These are phyloP conservation scores for Meira nashicola DNA, from an alignment of 1,284 basidiomycete genomes.

Conservation along the genomic window DNA sequence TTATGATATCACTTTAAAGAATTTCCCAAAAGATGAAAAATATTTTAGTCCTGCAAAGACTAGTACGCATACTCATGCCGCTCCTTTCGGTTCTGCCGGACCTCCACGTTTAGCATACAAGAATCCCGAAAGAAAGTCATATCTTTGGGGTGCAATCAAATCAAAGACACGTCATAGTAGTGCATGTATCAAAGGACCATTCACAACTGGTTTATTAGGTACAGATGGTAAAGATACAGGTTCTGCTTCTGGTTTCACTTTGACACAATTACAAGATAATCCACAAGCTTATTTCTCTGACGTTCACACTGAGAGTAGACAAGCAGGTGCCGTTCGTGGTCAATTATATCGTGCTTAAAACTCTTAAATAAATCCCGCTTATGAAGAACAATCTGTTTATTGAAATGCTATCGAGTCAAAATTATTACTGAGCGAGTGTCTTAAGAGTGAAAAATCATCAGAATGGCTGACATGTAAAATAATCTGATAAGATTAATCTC, in stretches of 20 bases:
- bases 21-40: constrained; percentile 25
- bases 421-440: no score
- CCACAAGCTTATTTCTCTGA: constrained; percentile 19
- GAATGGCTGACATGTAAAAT: no score
- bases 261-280: constrained; percentile 16
- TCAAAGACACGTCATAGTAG: neutral
- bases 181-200: constrained; percentile 21
- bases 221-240: constrained; percentile 19
- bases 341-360: constrained; percentile 7
- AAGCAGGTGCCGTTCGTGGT: constrained; percentile 21
- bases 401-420: no score
- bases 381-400: no score
- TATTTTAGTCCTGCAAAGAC: constrained; percentile 52
- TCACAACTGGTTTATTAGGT: constrained; percentile 21
- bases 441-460: no score
- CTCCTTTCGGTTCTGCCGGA: constrained; percentile 42
- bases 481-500: no score
- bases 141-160: constrained; percentile 7
- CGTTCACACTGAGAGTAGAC: constrained; percentile 17
- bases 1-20: constrained; percentile 35
- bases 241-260: constrained; percentile 18
- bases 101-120: constrained; percentile 43
- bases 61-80: constrained; percentile 54
- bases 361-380: no score
- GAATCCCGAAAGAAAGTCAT: constrained; percentile 15